Evolutionary conservation across 139 green algal genomes (phyloP), one percentile per base, ranked within the genome.

Genomic region (Desmodesmus armatus): DNA sequence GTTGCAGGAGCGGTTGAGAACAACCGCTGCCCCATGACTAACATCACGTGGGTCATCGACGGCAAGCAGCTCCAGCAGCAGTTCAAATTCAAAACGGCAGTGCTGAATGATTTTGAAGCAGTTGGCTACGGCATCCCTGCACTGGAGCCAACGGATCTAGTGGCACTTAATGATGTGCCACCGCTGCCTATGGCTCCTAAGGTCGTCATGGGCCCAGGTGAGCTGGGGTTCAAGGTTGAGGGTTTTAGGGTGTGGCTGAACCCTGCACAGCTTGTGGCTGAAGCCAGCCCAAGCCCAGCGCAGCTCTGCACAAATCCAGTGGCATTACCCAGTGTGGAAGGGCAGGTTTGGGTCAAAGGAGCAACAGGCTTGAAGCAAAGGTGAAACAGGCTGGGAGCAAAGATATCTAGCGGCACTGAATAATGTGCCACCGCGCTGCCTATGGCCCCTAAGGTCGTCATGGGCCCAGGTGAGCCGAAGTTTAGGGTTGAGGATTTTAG

Each of bases 61-160:
- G 93, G 91, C 3, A 47, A 71, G 25, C 75, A 74, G 27, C 83
- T 98, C 37, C 29, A 87, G 55, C 75, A 89, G 33, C 40, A 92
- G 58, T 94, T 96, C 71, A 88, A 86, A 5, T 92, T 93, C 72
- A 89, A 40, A 88, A 65, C 44, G 27, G 85, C 85, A 11, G 90
- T 99, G 43, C 86, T 99, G 25, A 99, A 99, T 85, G 96, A 99
- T 88, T 99, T 99, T 85, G 95, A 98, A 88, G 96, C 96, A 3
- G 92, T 97, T 21, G 96, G 96, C 0, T 99, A 99, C 58, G 96
- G 95, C 43, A 94, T 99, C 51, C 92, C 90, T 0, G 91, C 87
- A 0, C 75, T 99, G 39, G 40, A 84, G 0, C 44, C 66, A 0
- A 41, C 86, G 3, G 91, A 98, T 43, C 33, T 97, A 21, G 51